Evolutionary conservation across 163 green algal genomes (phyloP), one percentile per base, ranked within the genome.

Genomic region (Scenedesmus sp.): DNA sequence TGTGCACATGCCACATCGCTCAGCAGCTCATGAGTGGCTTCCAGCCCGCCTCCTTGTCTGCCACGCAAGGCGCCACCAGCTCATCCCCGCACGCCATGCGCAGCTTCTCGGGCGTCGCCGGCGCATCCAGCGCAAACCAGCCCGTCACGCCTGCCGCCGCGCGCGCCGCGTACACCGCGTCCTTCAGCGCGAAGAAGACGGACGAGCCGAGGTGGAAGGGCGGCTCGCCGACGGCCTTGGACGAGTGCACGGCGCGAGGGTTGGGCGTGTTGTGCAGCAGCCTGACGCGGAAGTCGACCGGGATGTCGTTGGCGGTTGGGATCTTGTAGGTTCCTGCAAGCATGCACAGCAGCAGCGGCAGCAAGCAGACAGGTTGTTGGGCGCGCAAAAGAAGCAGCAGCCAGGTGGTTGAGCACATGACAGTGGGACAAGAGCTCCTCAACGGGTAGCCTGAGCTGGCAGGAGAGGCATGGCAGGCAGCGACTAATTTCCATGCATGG

Each of bases 231-330:
- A 99, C 96, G n/a, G 98, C 98, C 90, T 98, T 98, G 73, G 95
- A 96, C 10, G 96, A 97, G 87, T 97, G 93, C n/a, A 98, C 91
- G 22, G 97, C 97, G 33, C 96, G 93, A 30, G 93, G 88, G 93
- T 99, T 99, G 86, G 95, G 94, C 0, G 95, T 93, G 86, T 98
- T 95, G 68, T 94, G 91, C 86, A 99, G 96, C 91, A 99, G 96
- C 22, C 89, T 95, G 26, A 99, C 97, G 0, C 96, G 94, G 89
- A 99, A 97, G 92, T 99, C 97, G 5, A 98, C 53, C 0, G 98
- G 98, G 78, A 99, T 98, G 96, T 99, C 98, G 89, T 99, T 99
- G 80, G 96, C 97, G 68, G 95, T 97, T 53, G 98, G 98, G 79
- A 99, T 99, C 94, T 99, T 99, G 95, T 99, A 99, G 0, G 96